These are phyloP conservation scores for Claviceps monticola DNA, from an alignment of 2,329 filamentous ascomycete species.

Conservation along the genomic window DNA sequence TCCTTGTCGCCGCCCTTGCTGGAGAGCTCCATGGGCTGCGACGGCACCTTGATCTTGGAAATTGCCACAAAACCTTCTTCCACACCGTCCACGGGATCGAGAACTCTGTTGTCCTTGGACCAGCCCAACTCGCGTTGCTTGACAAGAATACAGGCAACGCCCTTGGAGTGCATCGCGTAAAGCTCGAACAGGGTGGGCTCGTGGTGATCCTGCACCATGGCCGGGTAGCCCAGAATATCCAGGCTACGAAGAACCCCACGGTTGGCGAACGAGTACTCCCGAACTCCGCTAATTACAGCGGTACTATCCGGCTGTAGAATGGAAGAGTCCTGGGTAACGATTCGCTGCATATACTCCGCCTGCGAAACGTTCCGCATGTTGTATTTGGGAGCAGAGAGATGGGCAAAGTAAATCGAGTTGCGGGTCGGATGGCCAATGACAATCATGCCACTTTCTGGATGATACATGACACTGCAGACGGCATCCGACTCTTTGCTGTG, in stretches of 20 bases:
- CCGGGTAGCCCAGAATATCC: slow-evolving; percentile 66
- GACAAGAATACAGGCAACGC: slow-evolving; percentile 79
- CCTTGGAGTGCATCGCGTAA: slow-evolving; percentile 94
- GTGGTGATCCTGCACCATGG: slow-evolving; percentile 46
- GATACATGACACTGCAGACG: slow-evolving; percentile 95
- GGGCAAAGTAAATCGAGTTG: slow-evolving; percentile 95
- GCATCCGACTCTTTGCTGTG: slow-evolving; percentile 93
- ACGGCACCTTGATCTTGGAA: slow-evolving; percentile 48
- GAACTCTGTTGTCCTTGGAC: slow-evolving; percentile 78
- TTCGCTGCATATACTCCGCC: slow-evolving; percentile 70
- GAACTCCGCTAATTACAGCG: slow-evolving; percentile 91
- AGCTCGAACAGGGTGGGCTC: slow-evolving; percentile 79
- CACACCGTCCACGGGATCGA: slow-evolving; percentile 64
- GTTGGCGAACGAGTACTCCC: slow-evolving; percentile 83
- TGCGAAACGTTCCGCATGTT: slow-evolving; percentile 71
- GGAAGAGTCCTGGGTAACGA: slow-evolving; percentile 56
- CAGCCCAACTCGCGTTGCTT: slow-evolving; percentile 85
- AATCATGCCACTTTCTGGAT: slow-evolving; percentile 83
- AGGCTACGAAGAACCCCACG: slow-evolving; percentile 81
- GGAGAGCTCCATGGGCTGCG: slow-evolving; percentile 23
- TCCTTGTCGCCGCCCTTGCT: slow-evolving; percentile 21
- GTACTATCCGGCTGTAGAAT: slow-evolving; percentile 84
- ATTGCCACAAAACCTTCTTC: slow-evolving; percentile 62
- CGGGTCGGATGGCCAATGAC: slow-evolving; percentile 90
- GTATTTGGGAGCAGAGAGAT: slow-evolving; percentile 89